Evolutionary conservation across 345 rosid genomes (phyloP).

Genomic region (Boechera divaricarpa): DNA sequence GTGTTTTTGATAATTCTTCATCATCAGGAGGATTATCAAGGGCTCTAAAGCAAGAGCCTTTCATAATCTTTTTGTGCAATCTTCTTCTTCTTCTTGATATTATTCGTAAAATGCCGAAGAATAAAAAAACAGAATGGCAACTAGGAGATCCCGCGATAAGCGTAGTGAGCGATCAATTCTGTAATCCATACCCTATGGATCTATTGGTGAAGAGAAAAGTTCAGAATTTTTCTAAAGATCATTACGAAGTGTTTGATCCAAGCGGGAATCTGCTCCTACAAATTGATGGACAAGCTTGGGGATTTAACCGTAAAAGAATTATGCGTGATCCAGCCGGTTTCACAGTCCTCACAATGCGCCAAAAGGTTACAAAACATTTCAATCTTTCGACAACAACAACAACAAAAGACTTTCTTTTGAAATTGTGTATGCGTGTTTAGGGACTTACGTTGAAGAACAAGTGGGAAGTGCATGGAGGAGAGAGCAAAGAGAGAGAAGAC

Average conservation of each 20-base stretch:
- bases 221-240: constrained; percentile 51
- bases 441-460: constrained; percentile 51
- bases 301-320: constrained; percentile 55
- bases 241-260: constrained; percentile 57
- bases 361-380: constrained; percentile 51
- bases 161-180: constrained; percentile 62
- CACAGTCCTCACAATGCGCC: constrained; percentile 65
- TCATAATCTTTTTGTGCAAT: constrained; percentile 25
- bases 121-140: constrained; percentile 45
- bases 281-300: constrained; percentile 71
- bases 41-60: constrained; percentile 42
- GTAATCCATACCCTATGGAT: constrained; percentile 67
- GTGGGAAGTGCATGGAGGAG: constrained; percentile 69
- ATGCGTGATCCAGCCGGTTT: constrained; percentile 74
- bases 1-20: constrained; percentile 38
- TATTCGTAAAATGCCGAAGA: constrained; percentile 39
- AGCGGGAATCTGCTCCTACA: constrained; percentile 71
- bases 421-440: constrained; percentile 35
- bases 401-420: neutral
- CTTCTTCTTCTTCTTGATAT: constrained; percentile 23
- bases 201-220: constrained; percentile 63
- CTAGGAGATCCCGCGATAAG: constrained; percentile 52
- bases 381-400: neutral
- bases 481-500: constrained; percentile 47
- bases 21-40: constrained; percentile 35